Conservation (phyloP, 345 rosid species). For the Geranium rotundifolium region DNA sequence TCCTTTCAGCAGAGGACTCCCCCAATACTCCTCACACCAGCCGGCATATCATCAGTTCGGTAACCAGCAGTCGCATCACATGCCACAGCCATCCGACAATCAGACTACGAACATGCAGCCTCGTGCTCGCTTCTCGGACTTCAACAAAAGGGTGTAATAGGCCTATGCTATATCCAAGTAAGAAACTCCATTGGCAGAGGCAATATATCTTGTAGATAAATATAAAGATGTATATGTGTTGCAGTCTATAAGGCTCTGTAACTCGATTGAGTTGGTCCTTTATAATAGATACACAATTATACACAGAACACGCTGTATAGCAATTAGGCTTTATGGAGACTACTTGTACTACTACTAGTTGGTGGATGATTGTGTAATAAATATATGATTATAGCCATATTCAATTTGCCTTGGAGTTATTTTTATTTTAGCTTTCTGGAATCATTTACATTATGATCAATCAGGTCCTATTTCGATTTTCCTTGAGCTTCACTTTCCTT, state of each 20-base stretch:
- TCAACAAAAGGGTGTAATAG: neutral
- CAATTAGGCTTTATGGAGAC: neutral
- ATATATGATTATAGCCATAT: too few relatives aligned
- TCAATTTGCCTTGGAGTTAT: neutral
- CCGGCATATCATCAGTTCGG: constrained; percentile 35
- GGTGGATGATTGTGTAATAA: neutral
- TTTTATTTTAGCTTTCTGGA: too few relatives aligned
- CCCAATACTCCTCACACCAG: constrained; percentile 43
- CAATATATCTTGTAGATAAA: neutral
- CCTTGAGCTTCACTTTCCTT: too few relatives aligned
- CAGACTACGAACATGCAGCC: neutral
- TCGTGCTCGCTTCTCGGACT: neutral
- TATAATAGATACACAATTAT: neutral
- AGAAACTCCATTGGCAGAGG: neutral
- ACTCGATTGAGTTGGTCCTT: neutral
- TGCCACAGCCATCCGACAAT: neutral
- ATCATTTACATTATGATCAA: too few relatives aligned
- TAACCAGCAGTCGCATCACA: constrained; percentile 26
- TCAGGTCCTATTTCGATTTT: too few relatives aligned
- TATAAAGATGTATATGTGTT: neutral
- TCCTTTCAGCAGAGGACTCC: constrained; percentile 33
- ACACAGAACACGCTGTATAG: neutral
- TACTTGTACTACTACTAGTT: too few relatives aligned
- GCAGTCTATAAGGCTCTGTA: neutral
- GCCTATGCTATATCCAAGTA: neutral